These are phyloP conservation scores for Podila minutissima DNA, from an alignment of 192 early-diverging fungal species.

Conservation along the genomic window DNA sequence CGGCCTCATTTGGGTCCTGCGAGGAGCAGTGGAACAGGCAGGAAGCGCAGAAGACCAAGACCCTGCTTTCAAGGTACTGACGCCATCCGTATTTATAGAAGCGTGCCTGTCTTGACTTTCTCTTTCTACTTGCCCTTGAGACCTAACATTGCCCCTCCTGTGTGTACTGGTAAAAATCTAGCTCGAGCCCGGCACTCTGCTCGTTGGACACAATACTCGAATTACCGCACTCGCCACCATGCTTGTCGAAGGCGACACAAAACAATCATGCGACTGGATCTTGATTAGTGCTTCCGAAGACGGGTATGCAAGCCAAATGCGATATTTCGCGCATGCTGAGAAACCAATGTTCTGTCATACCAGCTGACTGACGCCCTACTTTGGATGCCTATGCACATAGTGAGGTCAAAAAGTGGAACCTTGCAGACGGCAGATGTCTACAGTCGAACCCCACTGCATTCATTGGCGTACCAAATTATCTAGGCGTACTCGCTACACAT, in stretches of 20 bases:
- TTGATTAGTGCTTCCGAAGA: constrained; percentile 65
- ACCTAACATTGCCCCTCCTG: neutral
- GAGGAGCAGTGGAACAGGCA: constrained; percentile 1
- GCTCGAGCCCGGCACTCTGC: constrained; percentile 55
- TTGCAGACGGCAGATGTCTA: constrained; percentile 63
- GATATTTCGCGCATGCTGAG: neutral
- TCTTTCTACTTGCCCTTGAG: neutral
- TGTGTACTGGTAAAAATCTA: neutral
- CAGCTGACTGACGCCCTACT: neutral
- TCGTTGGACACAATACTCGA: constrained; percentile 60
- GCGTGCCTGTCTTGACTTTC: neutral
- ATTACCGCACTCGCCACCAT: constrained; percentile 57
- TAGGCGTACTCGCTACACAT: constrained; percentile 55
- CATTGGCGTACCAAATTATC: constrained; percentile 55
- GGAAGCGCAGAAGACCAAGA: neutral
- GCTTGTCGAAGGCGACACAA: constrained; percentile 51
- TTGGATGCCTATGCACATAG: constrained; percentile 22
- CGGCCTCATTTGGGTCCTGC: constrained; percentile 65
- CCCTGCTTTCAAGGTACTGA: too few relatives aligned
- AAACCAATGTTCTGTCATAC: neutral
- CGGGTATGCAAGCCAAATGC: constrained; percentile 51
- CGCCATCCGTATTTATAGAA: too few relatives aligned
- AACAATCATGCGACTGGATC: constrained; percentile 54
- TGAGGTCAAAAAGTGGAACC: constrained; percentile 60
- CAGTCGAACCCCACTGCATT: constrained; percentile 53